phyloP scores from a whole-genome alignment of 75 land plant genomes.

The Picea sitchensis region DNA sequence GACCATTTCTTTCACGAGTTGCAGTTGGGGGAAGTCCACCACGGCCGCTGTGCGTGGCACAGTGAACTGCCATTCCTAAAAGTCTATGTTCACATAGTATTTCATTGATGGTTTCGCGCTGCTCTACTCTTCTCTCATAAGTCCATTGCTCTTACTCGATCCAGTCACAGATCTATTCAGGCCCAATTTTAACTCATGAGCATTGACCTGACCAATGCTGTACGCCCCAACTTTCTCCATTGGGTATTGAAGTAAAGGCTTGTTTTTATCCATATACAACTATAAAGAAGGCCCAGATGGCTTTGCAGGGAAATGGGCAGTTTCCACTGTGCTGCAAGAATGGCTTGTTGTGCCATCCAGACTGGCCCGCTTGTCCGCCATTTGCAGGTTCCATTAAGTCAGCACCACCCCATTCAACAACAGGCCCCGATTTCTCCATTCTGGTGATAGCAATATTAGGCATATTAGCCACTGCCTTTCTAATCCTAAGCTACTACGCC shows the following conservation, averaged over 20 bases:
- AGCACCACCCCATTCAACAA: not conserved
- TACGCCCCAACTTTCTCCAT: not conserved
- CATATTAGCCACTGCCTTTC: constrained; percentile 49
- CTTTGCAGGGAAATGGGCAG: constrained; percentile 4
- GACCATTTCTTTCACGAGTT: too few species aligned
- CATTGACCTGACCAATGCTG: not conserved
- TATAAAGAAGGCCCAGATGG: not conserved
- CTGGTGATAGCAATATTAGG: constrained; percentile 57
- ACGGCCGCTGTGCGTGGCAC: too few species aligned
- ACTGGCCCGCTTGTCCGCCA: constrained; percentile 9
- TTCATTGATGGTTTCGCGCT: too few species aligned
- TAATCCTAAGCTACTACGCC: constrained; percentile 62
- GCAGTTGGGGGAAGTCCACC: too few species aligned
- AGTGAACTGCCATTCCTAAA: too few species aligned
- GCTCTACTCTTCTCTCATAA: too few species aligned
- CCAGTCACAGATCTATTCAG: not conserved
- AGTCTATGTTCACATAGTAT: too few species aligned
- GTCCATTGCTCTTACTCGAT: not conserved
- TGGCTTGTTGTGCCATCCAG: constrained; percentile 2
- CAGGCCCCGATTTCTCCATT: constrained; percentile 46
- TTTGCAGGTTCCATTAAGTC: constrained; percentile 11
- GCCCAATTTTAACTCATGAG: not conserved
- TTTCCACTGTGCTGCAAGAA: constrained; percentile 5
- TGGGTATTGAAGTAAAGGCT: not conserved
- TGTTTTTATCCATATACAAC: not conserved